Base-by-base conservation (phyloP, 805 yeast genomes). In the Candida loeiensis region DNA sequence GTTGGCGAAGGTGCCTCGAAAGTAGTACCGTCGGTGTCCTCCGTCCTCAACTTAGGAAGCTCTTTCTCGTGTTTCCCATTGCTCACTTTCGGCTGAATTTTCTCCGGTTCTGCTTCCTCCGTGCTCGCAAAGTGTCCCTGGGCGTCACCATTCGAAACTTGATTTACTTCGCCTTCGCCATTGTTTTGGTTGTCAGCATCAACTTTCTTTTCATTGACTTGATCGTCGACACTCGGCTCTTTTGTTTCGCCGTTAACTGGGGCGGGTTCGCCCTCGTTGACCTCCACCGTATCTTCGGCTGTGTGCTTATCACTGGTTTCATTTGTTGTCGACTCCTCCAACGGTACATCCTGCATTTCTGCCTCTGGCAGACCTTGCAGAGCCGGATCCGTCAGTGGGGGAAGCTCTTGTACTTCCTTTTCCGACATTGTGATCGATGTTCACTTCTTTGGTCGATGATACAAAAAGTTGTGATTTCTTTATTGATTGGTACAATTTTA, bases 381-480 rank as follows among this genome's bases (percentile, higher is more conserved):
- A 13, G 9, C 8, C 13, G 17, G 7, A 27, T 27, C 31, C 16
- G 13, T 14, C 31, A 14, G 31, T 11, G 16, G 6, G 14, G 31
- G 31, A 13, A 27, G 16, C 9, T 27, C 31, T 13, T 5, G 9
- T 27, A 27, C 17, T 14, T 27, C 31, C 31, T 27, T 27, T 14
- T 27, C 31, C 31, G 31, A 27, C 31, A 27, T 27, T 27, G 31
- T 27, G 31, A 22, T 34, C 13, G 22, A 32, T 32, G 22, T 19
- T 20, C 26, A 32, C n/a, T 32, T 6, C n/a, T 19, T 5, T 21
- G 24, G 24, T 21, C 24, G 9, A 7, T 7, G 24, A 14, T 7
- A 13, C 16, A 16, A 15, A 14, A 13, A 13, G 17, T 27, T 7
- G 28, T 27, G 17, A 14, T 13, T 27, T 27, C 13, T 4, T 13